Base-by-base conservation (phyloP, 139 green algal species). In the Micromonas commoda region DNA sequence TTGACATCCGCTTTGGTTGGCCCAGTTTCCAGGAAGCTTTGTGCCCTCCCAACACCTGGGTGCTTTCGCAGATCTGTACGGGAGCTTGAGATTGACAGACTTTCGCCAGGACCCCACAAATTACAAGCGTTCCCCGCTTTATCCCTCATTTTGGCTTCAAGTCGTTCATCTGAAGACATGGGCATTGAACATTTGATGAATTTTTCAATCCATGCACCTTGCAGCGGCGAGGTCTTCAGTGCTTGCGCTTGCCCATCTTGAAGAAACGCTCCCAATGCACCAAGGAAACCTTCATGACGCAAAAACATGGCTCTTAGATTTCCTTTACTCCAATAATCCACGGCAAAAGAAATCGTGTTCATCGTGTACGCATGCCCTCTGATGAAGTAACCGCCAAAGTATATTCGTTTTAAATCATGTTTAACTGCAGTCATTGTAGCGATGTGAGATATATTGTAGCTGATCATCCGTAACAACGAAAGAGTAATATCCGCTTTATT, bases 361-460 rank as follows among this genome's bases (percentile, higher is more conserved):
- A 99, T 99, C 6, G 94, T 99, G 91, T 98, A 98, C 3, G 92
- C 89, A 86, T 98, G 96, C 16, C 93, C 94, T 13, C 96, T 86
- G 65, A 98, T 99, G 88, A 98, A 99, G 86, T 98, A 99, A 51
- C 94, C 94, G 32, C 85, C 82, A 34, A 90, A 89, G 77, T 85
- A 88, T n/a, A 99, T 90, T 68, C 93, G 86, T 71, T 88, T 90
- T 35, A 99, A 87, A 75, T 88, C 87, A 84, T 96, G 96, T 20
- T 89, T 83, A 84, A 93, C 93, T 33, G 94, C 84, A 37, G 80
- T 85, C 32, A 88, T 72, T 33, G 80, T 80, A 5, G 84, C 73
- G 34, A 88, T 81, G 73, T 87, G 76, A 34, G 51, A 94, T 67
- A 99, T 97, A 87, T 99, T 99, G 88, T 99, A 99, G 0, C 90